Conservation (phyloP, 768 basidiomycete species). For the Filobasidium wieringae region DNA sequence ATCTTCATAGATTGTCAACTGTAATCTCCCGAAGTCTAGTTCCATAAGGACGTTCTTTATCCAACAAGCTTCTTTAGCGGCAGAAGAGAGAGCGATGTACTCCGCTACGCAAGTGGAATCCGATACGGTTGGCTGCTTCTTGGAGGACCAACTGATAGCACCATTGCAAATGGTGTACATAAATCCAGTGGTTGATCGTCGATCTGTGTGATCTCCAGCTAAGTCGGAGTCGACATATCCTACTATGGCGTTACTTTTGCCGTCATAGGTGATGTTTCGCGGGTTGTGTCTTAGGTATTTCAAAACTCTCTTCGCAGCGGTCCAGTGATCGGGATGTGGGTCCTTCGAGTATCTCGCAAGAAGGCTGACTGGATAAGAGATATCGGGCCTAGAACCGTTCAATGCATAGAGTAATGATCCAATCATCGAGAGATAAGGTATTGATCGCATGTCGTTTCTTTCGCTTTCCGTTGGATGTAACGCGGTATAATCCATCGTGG, state of each 20-base stretch:
- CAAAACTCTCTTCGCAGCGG: slow-evolving; percentile 16
- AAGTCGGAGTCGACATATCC: slow-evolving; percentile 38
- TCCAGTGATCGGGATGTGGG: slow-evolving; percentile 15
- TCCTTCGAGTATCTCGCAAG: slow-evolving; percentile 25
- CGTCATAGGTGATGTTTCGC: slow-evolving; percentile 11
- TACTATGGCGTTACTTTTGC: slow-evolving; percentile 7
- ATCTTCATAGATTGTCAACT: neutral
- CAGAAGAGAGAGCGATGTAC: slow-evolving; percentile 41
- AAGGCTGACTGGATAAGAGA: slow-evolving; percentile 28
- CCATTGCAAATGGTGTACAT: slow-evolving; percentile 37
- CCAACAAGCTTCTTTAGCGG: slow-evolving; percentile 41
- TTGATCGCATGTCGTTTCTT: neutral
- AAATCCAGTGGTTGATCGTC: slow-evolving; percentile 38
- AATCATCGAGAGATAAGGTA: slow-evolving; percentile 15
- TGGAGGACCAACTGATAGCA: slow-evolving; percentile 42
- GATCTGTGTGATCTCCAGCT: slow-evolving; percentile 23
- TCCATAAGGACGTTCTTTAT: slow-evolving; percentile 17
- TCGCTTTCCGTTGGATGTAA: slow-evolving; percentile 9
- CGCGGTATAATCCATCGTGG: neutral
- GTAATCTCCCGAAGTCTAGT: slow-evolving; percentile 15
- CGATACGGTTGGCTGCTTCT: slow-evolving; percentile 41
- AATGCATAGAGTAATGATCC: slow-evolving; percentile 36
- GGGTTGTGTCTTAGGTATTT: slow-evolving; percentile 18
- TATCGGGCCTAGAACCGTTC: slow-evolving; percentile 36
- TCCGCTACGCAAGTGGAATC: slow-evolving; percentile 44